These are phyloP conservation scores for Sanghuangporus baumii DNA, from an alignment of 1,284 basidiomycete genomes.

Conservation along the genomic window DNA sequence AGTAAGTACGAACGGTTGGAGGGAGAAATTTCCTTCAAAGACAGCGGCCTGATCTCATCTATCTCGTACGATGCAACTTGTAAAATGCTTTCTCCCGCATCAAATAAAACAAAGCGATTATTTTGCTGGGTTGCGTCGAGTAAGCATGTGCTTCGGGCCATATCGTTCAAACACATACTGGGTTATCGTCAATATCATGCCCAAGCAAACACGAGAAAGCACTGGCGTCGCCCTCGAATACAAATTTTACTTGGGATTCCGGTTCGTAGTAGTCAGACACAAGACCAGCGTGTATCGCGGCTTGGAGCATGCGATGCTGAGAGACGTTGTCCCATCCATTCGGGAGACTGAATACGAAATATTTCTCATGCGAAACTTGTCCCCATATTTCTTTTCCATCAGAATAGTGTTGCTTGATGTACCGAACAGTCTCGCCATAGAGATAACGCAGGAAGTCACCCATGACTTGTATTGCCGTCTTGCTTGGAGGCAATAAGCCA, in stretches of 20 bases:
- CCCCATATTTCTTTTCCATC: conserved; percentile 60
- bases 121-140: conserved; percentile 33
- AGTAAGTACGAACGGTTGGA: conserved; percentile 50
- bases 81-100: conserved; percentile 74
- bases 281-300: conserved; percentile 58
- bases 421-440: conserved; percentile 61
- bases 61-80: conserved; percentile 76
- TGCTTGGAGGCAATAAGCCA: conserved; percentile 52
- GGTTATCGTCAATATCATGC: conserved; percentile 66
- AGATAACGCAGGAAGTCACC: conserved; percentile 73
- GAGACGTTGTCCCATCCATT: conserved; percentile 82
- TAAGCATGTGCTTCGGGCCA: not conserved
- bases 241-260: conserved; percentile 62
- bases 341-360: conserved; percentile 70
- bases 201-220: conserved; percentile 70
- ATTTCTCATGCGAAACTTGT: conserved; percentile 45
- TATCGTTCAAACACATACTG: conserved; percentile 63
- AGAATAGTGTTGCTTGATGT: conserved; percentile 69
- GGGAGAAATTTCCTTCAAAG: conserved; percentile 73
- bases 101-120: conserved; percentile 71
- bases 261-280: conserved; percentile 66
- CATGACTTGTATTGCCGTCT: conserved; percentile 64
- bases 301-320: conserved; percentile 67
- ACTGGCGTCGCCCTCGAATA: conserved; percentile 79
- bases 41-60: conserved; percentile 54